Conservation (phyloP, 2,329 filamentous ascomycete genomes). For the Claviceps humidiphila region DNA sequence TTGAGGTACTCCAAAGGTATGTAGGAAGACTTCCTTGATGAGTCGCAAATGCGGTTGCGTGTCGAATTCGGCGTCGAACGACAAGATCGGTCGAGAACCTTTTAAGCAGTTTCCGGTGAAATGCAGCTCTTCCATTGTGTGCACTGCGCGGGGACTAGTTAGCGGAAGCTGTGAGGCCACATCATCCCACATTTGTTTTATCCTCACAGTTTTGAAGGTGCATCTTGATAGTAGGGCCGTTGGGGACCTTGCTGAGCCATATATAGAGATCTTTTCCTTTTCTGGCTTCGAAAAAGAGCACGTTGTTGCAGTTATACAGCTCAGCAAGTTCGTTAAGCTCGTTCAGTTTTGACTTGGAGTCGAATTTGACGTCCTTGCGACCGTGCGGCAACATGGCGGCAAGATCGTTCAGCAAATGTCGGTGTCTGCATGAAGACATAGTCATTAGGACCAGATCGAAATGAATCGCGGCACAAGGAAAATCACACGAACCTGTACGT, state of each 20-base stretch:
- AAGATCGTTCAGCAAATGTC: conserved; percentile 84
- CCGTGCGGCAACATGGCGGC: conserved; percentile 80
- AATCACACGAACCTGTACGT: conserved; percentile 55
- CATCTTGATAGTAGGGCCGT: conserved; percentile 47
- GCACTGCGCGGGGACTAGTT: conserved; percentile 40
- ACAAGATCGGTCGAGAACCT: conserved; percentile 79
- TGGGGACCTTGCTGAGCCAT: conserved; percentile 85
- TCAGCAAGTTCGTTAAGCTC: conserved; percentile 64
- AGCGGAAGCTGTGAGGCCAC: conserved; percentile 7
- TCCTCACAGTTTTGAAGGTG: conserved; percentile 61
- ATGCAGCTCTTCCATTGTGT: conserved; percentile 93
- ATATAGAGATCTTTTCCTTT: conserved; percentile 92
- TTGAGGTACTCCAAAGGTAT: conserved; percentile 85
- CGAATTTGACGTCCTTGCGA: conserved; percentile 90
- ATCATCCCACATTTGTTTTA: neutral
- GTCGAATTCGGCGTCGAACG: conserved; percentile 82
- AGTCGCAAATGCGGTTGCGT: conserved; percentile 65
- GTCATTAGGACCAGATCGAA: neutral
- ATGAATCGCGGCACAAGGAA: neutral
- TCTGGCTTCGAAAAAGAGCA: conserved; percentile 87
- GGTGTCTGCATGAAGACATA: conserved; percentile 47
- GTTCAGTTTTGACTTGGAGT: conserved; percentile 82
- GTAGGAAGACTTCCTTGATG: conserved; percentile 79
- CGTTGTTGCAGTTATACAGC: conserved; percentile 86
- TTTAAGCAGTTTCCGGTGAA: conserved; percentile 96